Evolutionary conservation across 2,329 filamentous ascomycete species (phyloP).

Genomic region (Grosmannia clavigera): DNA sequence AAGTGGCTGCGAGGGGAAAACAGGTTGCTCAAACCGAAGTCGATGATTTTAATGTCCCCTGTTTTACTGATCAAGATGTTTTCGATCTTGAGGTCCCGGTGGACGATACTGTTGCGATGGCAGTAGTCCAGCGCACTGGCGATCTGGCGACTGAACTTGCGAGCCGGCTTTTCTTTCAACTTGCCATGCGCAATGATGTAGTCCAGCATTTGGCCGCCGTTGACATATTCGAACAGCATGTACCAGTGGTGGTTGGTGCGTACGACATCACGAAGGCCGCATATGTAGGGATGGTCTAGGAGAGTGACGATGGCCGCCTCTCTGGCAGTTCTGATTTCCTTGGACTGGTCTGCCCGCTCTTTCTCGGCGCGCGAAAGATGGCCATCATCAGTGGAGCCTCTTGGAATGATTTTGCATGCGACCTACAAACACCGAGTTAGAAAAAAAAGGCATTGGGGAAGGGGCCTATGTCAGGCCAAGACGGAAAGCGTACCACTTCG

Average conservation of each 20-base stretch:
- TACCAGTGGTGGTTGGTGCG: constrained; percentile 98
- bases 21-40: constrained; percentile 93
- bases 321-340: constrained; percentile 86
- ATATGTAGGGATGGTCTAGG: constrained; percentile 89
- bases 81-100: constrained; percentile 95
- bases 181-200: constrained; percentile 98
- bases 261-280: constrained; percentile 87
- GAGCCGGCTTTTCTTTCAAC: constrained; percentile 93
- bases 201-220: constrained; percentile 97
- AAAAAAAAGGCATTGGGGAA: background rate
- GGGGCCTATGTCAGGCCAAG: background rate
- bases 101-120: constrained; percentile 95
- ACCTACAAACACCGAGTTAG: constrained; percentile 43
- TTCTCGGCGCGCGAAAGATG: constrained; percentile 59
- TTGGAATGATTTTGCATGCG: constrained; percentile 92
- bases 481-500: constrained; percentile 59
- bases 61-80: constrained; percentile 99
- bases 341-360: constrained; percentile 87
- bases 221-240: constrained; percentile 99
- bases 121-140: constrained; percentile 95
- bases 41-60: constrained; percentile 98
- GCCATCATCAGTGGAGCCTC: constrained; percentile 78
- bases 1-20: constrained; percentile 76
- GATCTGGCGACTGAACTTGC: constrained; percentile 95
- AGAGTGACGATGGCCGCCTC: constrained; percentile 95